Evolutionary conservation across 805 yeast species (phyloP), one percentile per base, ranked within the genome.

Genomic region (Candida vartiovaarae): DNA sequence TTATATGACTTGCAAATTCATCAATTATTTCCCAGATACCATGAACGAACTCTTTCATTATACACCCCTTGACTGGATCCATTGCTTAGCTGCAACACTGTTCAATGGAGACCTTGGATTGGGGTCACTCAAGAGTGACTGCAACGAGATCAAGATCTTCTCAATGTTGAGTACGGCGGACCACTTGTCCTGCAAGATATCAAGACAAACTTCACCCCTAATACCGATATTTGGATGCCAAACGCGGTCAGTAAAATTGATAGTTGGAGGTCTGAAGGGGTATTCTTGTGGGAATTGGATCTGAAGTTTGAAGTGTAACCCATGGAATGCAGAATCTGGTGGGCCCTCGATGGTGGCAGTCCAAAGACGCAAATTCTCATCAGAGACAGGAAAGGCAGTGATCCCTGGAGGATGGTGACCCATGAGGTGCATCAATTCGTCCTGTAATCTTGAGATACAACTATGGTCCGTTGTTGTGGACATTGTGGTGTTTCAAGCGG

Each of bases 101-200:
- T 76, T 76, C 38, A 76, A 59, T 4, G 82, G 81, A 26, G 77
- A 71, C 34, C 63, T 64, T 55, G 72, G 75, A 57, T 80, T 80
- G 36, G 85, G 85, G 62, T 78, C 83, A 26, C 77, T 82, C 49
- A 80, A 67, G 59, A 79, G 64, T 25, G 79, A 70, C 58, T 80
- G 81, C 47, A 79, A 63, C 25, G 82, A 75, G 43, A 80, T 63
- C 53, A 79, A 63, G 42, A 79, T 74, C 39, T 80, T 75, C 61
- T 76, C 80, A 8, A 80, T 79, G 50, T 77, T 76, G 60, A 76
- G 77, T 8, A 77, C 74, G 2, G 80, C 83, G 41, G 79, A 71
- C 85, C 85, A 80, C 49, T 78, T 69, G 41, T 78, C 82, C 56
- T 79, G 78, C 57, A 80, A 65, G 42, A 80, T 79, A 56, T 78